Evolutionary conservation across 805 yeast genomes (phyloP).

Genomic region (Starmerella gropengiesseri): DNA sequence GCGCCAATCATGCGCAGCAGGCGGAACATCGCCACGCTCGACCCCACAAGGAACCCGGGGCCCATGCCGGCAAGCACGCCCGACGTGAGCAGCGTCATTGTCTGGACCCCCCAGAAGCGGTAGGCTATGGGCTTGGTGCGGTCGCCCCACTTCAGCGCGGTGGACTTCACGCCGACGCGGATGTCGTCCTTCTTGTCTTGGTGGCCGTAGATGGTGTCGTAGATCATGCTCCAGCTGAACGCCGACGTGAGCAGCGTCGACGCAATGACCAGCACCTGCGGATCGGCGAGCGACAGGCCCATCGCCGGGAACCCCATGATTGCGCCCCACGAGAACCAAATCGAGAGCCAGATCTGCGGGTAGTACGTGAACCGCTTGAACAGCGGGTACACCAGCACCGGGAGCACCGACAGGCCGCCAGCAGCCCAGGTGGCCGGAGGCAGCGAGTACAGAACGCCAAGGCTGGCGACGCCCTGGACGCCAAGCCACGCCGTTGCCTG

Average conservation of each 20-base stretch:
- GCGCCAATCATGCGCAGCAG: conserved; percentile 54
- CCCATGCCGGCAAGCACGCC: conserved; percentile 75
- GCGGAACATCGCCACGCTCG: conserved; percentile 58
- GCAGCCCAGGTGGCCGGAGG: conserved; percentile 71
- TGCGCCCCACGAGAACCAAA: conserved; percentile 92
- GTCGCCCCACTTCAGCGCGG: conserved; percentile 91
- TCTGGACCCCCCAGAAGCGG: conserved; percentile 56
- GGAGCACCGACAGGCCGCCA: conserved; percentile 69
- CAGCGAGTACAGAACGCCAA: conserved; percentile 55
- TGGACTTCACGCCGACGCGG: conserved; percentile 84
- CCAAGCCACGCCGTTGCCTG: conserved; percentile 64
- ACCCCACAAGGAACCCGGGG: conserved; percentile 63
- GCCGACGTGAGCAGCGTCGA: conserved; percentile 61
- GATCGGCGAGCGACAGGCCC: conserved; percentile 67
- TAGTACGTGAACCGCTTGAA: conserved; percentile 92
- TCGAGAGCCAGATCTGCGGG: conserved; percentile 75
- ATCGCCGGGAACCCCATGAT: conserved; percentile 91
- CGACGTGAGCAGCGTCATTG: conserved; percentile 50
- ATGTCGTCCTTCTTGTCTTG: conserved; percentile 87
- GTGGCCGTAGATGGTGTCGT: conserved; percentile 95
- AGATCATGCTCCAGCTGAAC: conserved; percentile 86
- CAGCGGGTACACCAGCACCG: conserved; percentile 80
- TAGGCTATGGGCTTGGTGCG: conserved; percentile 59
- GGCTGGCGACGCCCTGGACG: conserved; percentile 64
- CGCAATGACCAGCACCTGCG: conserved; percentile 39